Conservation (phyloP, 306 rosid species). For the Lagenaria siceraria region DNA sequence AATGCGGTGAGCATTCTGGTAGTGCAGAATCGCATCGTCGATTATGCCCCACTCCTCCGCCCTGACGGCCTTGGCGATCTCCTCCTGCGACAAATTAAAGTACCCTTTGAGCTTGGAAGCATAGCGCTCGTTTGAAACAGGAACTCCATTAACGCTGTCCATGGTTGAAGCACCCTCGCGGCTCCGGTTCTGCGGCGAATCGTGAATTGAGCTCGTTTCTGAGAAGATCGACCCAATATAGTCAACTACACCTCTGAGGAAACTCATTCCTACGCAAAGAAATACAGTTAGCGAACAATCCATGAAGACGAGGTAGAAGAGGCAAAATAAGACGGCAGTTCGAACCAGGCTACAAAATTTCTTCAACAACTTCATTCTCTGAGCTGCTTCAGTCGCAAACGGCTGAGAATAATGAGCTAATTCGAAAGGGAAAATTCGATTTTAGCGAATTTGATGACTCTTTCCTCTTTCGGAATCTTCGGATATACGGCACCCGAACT, state of each 20-base stretch:
- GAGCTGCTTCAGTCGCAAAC: background rate
- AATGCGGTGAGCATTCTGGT: conserved; percentile 61
- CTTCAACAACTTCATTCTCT: conserved; percentile 6
- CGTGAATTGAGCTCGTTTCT: conserved; percentile 15
- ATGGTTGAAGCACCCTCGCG: conserved; percentile 28
- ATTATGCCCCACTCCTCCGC: conserved; percentile 94
- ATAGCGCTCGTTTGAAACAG: conserved; percentile 72
- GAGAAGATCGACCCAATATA: conserved; percentile 52
- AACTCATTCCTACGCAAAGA: conserved; percentile 34
- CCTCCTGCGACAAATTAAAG: conserved; percentile 75
- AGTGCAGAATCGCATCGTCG: conserved; percentile 72
- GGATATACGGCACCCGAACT: background rate
- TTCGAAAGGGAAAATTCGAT: background rate
- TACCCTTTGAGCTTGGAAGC: conserved; percentile 87
- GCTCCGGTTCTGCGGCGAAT: conserved; percentile 21
- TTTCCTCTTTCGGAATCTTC: background rate
- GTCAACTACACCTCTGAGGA: conserved; percentile 52
- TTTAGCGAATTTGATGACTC: background rate
- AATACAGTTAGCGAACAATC: background rate
- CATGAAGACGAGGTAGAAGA: background rate
- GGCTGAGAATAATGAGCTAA: background rate
- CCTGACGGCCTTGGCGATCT: conserved; percentile 87
- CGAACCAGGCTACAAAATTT: background rate
- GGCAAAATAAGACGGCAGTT: background rate
- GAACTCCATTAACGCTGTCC: conserved; percentile 39